Conservation (phyloP, 2,329 filamentous ascomycete species). For the Xylariaceae sp. region DNA sequence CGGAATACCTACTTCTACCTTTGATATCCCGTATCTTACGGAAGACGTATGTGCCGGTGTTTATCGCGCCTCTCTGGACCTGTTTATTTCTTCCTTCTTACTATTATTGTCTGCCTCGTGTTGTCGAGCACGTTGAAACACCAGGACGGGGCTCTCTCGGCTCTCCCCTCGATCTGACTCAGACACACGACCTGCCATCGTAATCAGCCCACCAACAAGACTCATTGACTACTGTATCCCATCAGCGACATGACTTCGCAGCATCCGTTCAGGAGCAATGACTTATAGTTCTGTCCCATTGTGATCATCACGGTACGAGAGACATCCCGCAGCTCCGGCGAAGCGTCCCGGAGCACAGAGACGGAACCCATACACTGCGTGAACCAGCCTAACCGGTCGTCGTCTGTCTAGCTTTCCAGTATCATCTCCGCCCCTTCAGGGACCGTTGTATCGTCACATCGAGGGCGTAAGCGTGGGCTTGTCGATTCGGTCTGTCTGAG, state of each 20-base stretch:
- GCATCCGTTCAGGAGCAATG: not conserved
- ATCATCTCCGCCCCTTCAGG: not conserved
- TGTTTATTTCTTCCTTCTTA: not conserved
- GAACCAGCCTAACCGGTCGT: not conserved
- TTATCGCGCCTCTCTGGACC: not conserved
- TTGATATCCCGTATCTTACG: not conserved
- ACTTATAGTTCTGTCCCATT: not conserved
- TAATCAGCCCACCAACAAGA: not conserved
- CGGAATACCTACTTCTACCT: not conserved
- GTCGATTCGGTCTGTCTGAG: not conserved
- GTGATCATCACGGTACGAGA: not conserved
- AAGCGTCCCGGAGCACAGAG: not conserved
- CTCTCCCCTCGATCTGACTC: not conserved
- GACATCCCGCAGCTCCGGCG: not conserved
- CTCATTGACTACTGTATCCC: not conserved
- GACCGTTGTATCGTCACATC: not conserved
- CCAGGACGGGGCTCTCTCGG: not conserved
- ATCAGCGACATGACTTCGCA: not conserved
- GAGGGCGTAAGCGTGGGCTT: not conserved
- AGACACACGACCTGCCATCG: not conserved
- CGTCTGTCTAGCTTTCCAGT: not conserved
- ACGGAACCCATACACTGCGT: not conserved
- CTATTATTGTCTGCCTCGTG: conserved; percentile 4
- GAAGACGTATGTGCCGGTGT: not conserved
- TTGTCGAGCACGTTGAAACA: not conserved